Conservation (phyloP, 352 stramenopile species). For the Phytophthora ramorum region DNA sequence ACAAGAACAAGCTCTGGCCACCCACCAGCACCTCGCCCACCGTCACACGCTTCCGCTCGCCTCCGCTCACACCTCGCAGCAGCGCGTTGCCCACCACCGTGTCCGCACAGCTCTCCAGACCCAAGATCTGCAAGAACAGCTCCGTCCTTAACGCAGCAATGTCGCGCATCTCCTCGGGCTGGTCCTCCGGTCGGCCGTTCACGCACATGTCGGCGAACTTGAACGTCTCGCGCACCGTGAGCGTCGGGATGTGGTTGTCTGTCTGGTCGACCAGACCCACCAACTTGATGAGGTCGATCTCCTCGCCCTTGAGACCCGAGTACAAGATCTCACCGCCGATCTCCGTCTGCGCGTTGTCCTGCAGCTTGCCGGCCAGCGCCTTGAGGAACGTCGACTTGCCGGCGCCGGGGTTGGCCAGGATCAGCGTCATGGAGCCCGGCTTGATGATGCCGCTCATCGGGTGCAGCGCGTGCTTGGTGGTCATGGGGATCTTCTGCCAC, state of each 20-base stretch:
- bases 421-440: slow-evolving; percentile 56
- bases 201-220: slow-evolving; percentile 94
- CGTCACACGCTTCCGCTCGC: slow-evolving; percentile 85
- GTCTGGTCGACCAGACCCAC: slow-evolving; percentile 69
- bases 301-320: slow-evolving; percentile 45
- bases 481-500: slow-evolving; percentile 53
- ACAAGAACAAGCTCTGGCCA: too few relatives aligned
- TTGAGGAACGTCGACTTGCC: slow-evolving; percentile 86
- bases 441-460: slow-evolving; percentile 90
- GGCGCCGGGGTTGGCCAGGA: slow-evolving; percentile 73
- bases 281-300: slow-evolving; percentile 69
- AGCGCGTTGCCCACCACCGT: slow-evolving; percentile 93
- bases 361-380: slow-evolving; percentile 67
- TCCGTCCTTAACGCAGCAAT: slow-evolving; percentile 76
- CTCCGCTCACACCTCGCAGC: slow-evolving; percentile 90
- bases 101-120: slow-evolving; percentile 89
- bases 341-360: slow-evolving; percentile 44
- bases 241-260: too few relatives aligned
- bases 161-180: slow-evolving; percentile 76
- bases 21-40: slow-evolving; percentile 49
- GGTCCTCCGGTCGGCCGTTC: slow-evolving; percentile 58
- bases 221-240: slow-evolving; percentile 55
- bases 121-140: slow-evolving; percentile 85
- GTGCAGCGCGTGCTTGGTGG: slow-evolving; percentile 59
- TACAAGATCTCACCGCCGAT: slow-evolving; percentile 56